Percentiles rank a stretch among this genome's conserved stretches.
Evolutionary conservation across 2,329 filamentous ascomycete genomes (phyloP).

Genomic region (Trichoderma semiorbis): DNA sequence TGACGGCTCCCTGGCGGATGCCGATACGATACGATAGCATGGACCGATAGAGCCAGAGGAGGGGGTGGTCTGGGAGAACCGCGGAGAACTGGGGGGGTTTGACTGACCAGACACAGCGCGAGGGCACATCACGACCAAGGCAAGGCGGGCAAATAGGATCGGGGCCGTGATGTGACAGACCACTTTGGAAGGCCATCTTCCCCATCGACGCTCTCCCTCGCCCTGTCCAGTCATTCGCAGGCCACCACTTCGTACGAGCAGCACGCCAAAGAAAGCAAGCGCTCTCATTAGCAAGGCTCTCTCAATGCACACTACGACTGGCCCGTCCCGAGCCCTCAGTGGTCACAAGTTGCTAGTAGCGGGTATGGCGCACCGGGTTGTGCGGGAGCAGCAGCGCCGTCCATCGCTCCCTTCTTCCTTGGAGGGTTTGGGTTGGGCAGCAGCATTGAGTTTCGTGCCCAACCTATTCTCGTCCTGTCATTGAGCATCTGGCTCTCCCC

Average conservation of each 20-base stretch:
- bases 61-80: neutral
- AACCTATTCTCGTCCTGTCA: conserved; percentile 18
- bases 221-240: neutral
- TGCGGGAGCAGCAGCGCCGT: conserved; percentile 14
- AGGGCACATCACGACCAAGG: neutral
- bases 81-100: conserved; percentile 2
- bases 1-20: conserved; percentile 21
- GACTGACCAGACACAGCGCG: neutral
- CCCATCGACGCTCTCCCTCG: neutral
- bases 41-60: conserved; percentile 8
- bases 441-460: conserved; percentile 20
- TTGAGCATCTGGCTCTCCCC: conserved; percentile 6
- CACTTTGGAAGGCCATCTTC: conserved; percentile 12
- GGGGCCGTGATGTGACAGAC: conserved; percentile 7
- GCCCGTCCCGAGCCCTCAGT: conserved; percentile 13
- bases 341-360: conserved; percentile 13
- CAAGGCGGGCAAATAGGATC: conserved; percentile 9
- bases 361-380: conserved; percentile 18
- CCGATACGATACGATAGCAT: conserved; percentile 18
- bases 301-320: conserved; percentile 12
- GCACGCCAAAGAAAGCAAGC: conserved; percentile 12
- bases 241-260: conserved; percentile 2
- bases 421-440: conserved; percentile 14
- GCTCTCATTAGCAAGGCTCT: neutral
- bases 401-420: conserved; percentile 2